phyloP scores from a whole-genome alignment of 345 rosid species.

The Eucalyptus regnans region DNA sequence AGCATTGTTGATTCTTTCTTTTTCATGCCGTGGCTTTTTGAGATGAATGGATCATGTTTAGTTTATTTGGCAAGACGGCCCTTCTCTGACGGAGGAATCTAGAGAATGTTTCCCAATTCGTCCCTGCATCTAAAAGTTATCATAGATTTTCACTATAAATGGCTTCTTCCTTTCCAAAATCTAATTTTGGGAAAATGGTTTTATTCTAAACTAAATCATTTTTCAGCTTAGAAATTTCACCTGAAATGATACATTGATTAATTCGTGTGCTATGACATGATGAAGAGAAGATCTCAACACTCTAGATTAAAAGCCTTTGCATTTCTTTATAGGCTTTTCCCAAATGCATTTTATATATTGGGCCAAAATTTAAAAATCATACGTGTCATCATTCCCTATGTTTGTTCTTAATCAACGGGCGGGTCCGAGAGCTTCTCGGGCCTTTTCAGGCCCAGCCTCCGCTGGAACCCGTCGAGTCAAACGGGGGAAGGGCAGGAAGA shows the following conservation, averaged over 20 bases:
- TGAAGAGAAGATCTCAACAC: no score
- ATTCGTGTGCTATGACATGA: accelerated
- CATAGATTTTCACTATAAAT: accelerated
- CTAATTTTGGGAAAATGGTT: no score
- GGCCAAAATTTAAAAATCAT: no score
- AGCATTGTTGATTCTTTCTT: no score
- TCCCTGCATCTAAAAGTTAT: accelerated
- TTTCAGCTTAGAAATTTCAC: accelerated
- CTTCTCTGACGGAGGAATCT: accelerated
- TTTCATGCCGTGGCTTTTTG: no score
- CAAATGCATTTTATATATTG: accelerated
- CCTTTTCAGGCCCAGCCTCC: not conserved
- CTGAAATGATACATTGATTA: accelerated
- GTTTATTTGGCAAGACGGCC: accelerated
- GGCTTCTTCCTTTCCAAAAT: accelerated
- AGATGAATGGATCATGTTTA: no score
- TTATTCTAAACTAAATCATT: no score
- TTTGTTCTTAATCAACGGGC: not conserved
- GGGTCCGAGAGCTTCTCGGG: not conserved
- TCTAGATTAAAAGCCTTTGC: accelerated
- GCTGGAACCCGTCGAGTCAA: not conserved
- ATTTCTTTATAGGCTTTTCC: accelerated
- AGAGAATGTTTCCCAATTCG: accelerated
- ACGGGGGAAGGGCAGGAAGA: not conserved
- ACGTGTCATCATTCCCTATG: accelerated